phyloP scores from a whole-genome alignment of 2,329 filamentous ascomycete genomes.

The Chaetomiaceae sp. region DNA sequence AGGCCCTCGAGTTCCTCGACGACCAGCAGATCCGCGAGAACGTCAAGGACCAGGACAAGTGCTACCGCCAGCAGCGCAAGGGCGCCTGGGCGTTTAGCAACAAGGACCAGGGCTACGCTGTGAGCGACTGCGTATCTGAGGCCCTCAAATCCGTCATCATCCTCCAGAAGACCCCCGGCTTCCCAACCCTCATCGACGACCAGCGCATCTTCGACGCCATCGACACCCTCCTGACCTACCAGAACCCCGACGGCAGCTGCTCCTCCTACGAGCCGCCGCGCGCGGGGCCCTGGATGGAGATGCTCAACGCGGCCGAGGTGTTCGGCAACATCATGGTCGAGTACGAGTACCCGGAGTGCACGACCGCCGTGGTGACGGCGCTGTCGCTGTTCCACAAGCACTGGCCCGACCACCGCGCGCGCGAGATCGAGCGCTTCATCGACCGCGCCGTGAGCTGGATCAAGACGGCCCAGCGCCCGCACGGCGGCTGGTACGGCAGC shows the following conservation, averaged over 20 bases:
- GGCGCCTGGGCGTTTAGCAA: slow-evolving; percentile 97
- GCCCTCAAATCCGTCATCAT: slow-evolving; percentile 77
- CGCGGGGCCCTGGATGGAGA: slow-evolving; percentile 70
- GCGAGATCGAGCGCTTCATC: slow-evolving; percentile 71
- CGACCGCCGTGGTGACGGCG: slow-evolving; percentile 86
- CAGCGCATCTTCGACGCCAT: slow-evolving; percentile 79
- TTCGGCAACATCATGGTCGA: slow-evolving; percentile 98
- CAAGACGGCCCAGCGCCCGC: slow-evolving; percentile 65
- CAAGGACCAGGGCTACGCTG: slow-evolving; percentile 85
- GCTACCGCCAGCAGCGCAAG: slow-evolving; percentile 85
- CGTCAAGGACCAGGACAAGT: slow-evolving; percentile 66
- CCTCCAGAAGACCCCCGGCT: slow-evolving; percentile 72
- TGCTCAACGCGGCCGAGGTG: slow-evolving; percentile 90
- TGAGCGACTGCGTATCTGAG: slow-evolving; percentile 91
- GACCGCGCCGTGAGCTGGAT: slow-evolving; percentile 74
- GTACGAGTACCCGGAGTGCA: slow-evolving; percentile 97
- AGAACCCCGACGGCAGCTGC: slow-evolving; percentile 79
- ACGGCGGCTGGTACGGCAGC: slow-evolving; percentile 95
- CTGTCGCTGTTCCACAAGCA: slow-evolving; percentile 73
- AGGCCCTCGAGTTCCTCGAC: slow-evolving; percentile 79
- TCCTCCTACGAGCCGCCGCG: slow-evolving; percentile 84
- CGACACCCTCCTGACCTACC: slow-evolving; percentile 85
- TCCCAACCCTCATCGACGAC: slow-evolving; percentile 66
- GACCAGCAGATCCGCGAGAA: slow-evolving; percentile 87
- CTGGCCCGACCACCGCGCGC: slow-evolving; percentile 71